Evolutionary conservation across 768 basidiomycete genomes (phyloP).

Genomic region (Suillus fuscotomentosus): DNA sequence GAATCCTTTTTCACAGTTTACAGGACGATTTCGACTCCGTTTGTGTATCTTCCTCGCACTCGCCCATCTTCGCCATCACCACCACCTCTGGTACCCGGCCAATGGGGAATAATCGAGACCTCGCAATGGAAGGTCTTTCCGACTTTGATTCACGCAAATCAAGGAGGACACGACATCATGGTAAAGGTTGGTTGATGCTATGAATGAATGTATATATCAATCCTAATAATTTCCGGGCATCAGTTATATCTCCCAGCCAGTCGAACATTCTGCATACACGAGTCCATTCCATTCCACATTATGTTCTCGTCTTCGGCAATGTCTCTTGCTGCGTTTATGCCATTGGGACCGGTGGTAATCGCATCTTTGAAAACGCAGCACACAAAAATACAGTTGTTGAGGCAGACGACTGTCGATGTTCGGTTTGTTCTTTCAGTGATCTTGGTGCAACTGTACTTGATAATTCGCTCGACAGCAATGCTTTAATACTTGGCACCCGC

Average conservation of each 20-base stretch:
- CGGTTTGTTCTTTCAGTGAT: constrained; percentile 28
- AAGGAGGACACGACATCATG: constrained; percentile 39
- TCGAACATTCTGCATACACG: constrained; percentile 54
- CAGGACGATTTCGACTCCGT: constrained; percentile 57
- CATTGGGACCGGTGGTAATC: constrained; percentile 49
- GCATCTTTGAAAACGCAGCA: constrained; percentile 28
- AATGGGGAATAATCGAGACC: constrained; percentile 41
- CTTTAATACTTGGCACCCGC: constrained; percentile 49
- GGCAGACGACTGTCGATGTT: constrained; percentile 70
- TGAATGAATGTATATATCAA: constrained; percentile 6
- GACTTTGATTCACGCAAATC: constrained; percentile 41
- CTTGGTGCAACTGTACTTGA: not conserved
- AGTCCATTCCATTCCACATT: constrained; percentile 68
- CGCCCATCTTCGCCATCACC: constrained; percentile 57
- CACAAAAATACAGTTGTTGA: constrained; percentile 60
- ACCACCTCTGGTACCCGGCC: constrained; percentile 33
- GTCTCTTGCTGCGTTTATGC: constrained; percentile 60
- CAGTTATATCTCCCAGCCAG: constrained; percentile 57
- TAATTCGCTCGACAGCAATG: constrained; percentile 38
- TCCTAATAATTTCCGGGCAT: constrained; percentile 18
- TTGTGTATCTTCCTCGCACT: constrained; percentile 66
- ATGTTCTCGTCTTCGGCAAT: constrained; percentile 53
- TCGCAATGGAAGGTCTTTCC: constrained; percentile 51
- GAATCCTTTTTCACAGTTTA: constrained; percentile 1
- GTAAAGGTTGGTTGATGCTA: constrained; percentile 24